These are phyloP conservation scores for Casuarina equisetifolia DNA, from an alignment of 306 rosid species.

Conservation along the genomic window DNA sequence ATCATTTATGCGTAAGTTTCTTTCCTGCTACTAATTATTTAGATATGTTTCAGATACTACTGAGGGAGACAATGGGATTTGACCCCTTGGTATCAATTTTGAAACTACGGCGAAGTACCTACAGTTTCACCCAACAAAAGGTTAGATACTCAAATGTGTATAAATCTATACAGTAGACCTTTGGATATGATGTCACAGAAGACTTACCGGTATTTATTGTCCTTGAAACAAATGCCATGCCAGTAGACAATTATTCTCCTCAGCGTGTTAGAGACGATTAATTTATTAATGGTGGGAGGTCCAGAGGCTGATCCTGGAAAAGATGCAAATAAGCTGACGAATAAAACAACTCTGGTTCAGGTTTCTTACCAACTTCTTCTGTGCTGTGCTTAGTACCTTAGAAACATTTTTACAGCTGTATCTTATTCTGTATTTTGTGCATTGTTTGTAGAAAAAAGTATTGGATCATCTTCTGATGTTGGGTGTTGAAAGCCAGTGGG, in stretches of 20 bases:
- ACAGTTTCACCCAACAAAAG: constrained; percentile 89
- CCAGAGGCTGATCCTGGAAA: constrained; percentile 72
- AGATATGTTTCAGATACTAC: constrained; percentile 56
- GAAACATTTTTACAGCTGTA: constrained; percentile 24
- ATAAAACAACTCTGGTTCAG: constrained; percentile 80
- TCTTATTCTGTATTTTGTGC: constrained; percentile 34
- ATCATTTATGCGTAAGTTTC: constrained; percentile 13
- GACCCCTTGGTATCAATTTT: constrained; percentile 77
- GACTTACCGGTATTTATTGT: constrained; percentile 46
- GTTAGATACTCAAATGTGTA: constrained; percentile 55
- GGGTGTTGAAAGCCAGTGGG: constrained; percentile 96
- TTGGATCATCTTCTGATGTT: constrained; percentile 81
- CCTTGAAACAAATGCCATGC: constrained; percentile 52
- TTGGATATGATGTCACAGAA: constrained; percentile 27
- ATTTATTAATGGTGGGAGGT: constrained; percentile 70
- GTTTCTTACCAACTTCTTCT: constrained; percentile 37
- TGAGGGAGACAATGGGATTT: constrained; percentile 87
- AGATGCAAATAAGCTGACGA: constrained; percentile 72
- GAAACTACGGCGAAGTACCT: constrained; percentile 71
- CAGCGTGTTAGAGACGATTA: constrained; percentile 79
- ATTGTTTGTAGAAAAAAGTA: constrained; percentile 61
- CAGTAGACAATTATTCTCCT: constrained; percentile 97
- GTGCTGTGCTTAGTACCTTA: constrained; percentile 22
- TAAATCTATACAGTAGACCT: constrained; percentile 18
- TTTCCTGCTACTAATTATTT: constrained; percentile 22